Base-by-base conservation (phyloP, 257 asterid species). In the Striga asiatica region DNA sequence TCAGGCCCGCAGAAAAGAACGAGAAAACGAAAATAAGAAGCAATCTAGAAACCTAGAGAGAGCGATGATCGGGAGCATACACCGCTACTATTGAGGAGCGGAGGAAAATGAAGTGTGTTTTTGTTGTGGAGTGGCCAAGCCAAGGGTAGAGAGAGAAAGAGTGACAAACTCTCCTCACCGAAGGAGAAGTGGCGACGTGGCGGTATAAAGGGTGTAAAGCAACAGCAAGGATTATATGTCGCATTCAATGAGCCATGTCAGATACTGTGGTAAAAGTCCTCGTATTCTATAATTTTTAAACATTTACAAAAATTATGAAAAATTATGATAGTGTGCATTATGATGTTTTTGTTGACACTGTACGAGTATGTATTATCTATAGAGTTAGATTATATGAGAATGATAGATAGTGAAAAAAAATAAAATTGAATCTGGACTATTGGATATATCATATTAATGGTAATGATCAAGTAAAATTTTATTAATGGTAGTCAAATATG, bases 21-120 rank as follows among this genome's bases (percentile, higher is more conserved):
- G 11, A 16, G 11, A 18, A 11, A 47, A 12, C 16, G 19, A 8
- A 17, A 6, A 6, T 3, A 42, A 42, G 4, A 34, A 50, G 31
- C 78, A 70, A 75, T 65, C 71, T 24, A 60, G 66, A 74, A 73
- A 77, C 83, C 76, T 66, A 68, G 58, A 56, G 58, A 56, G 63
- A 42, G 18, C 39, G 60, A 65, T 60, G 29, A 50, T 59, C 37
- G 35, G 4, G 8, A 50, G 24, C 37, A 50, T 43, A 10, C 18
- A 43, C 38, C 69, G 56, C 55, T 67, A 65, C 27, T 42, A 54
- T 21, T 54, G 56, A 66, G 71, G 71, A 56, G 66, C 27, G 71
- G 64, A 66, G 56, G 76, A 51, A 56, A 61, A 66, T 51, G 72
- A 60, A 55, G 8, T 14, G n/a, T 39, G 6, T 23, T 65, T 23